Conservation (phyloP, 805 yeast genomes). For the Myxozyma neotropica region DNA sequence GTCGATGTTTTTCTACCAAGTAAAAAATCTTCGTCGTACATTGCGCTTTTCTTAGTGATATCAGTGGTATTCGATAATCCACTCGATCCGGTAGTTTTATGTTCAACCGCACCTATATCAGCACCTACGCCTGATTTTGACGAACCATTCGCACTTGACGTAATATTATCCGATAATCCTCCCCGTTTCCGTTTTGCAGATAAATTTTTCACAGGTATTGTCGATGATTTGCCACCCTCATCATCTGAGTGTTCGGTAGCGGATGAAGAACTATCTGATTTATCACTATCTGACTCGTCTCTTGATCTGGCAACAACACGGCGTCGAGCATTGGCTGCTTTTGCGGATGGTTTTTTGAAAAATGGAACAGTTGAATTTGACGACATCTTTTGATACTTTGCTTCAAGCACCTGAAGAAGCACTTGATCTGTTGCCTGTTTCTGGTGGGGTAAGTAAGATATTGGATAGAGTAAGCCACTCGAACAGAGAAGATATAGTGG, state of each 20-base stretch:
- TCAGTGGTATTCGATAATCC: slow-evolving; percentile 36
- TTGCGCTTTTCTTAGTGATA: slow-evolving; percentile 36
- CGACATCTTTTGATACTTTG: slow-evolving; percentile 18
- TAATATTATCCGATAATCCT: slow-evolving; percentile 22
- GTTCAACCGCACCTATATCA: slow-evolving; percentile 25
- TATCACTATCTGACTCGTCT: not conserved
- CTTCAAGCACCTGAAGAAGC: not conserved
- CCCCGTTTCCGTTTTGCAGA: slow-evolving; percentile 15
- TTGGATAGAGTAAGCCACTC: too few species aligned
- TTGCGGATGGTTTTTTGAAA: slow-evolving; percentile 20
- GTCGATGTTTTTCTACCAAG: slow-evolving; percentile 3
- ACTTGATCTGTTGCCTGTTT: too few species aligned
- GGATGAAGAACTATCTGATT: slow-evolving; percentile 1
- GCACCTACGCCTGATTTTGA: slow-evolving; percentile 13
- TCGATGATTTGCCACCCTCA: not conserved
- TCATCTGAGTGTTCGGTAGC: not conserved
- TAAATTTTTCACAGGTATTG: not conserved
- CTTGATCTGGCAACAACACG: not conserved
- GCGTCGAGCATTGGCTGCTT: slow-evolving; percentile 19
- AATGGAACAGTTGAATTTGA: slow-evolving; percentile 16
- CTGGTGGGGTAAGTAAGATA: not conserved
- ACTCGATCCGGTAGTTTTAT: slow-evolving; percentile 12
- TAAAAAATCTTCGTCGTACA: slow-evolving; percentile 33
- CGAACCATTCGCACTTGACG: slow-evolving; percentile 18
- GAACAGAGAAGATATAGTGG: too few species aligned